Evolutionary conservation across 2,329 filamentous ascomycete genomes (phyloP), one percentile per base, ranked within the genome.

Genomic region (Cadophora sp.): DNA sequence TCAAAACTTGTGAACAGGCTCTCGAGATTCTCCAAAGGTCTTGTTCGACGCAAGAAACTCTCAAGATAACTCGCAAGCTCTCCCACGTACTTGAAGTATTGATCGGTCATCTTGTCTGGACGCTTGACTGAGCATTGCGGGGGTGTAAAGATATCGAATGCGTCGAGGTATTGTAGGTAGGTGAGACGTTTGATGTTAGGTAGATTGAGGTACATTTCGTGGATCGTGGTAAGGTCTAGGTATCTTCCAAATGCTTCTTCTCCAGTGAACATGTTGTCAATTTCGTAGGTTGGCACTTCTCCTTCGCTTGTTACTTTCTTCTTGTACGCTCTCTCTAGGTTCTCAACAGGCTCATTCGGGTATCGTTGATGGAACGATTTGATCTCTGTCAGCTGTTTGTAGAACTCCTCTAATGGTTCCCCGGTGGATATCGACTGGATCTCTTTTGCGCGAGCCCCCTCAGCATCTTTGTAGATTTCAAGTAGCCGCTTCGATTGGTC

Each of bases 241-340:
- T 93, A 99, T 74, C 93, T 91, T 53, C 96, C 96, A 76, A 92
- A 97, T 0, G 91, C 91, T 79, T 99, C 96, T 80, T 99, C 97
- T 70, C 96, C 96, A 0, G 94, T 97, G 80, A 99, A 99, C 83
- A 98, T 91, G 67, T 89, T 89, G 77, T 98, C 95, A 59, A 97
- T 90, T 63, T 94, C 88, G 53, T 87, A 88, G 4, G 86, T 84
- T 66, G 87, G 80, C 1, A 85, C 82, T 58, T 91, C 88, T 61
- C 89, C 87, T 72, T 91, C 90, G 53, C 89, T 89, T 14, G 85
- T 86, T 51, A 85, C 83, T 67, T 86, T 87, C 77, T 89, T 86
- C 56, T 94, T 93, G 83, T 99, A 99, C 43, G 94, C 92, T 73
- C 91, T 89, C 81, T 99, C 97, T 16, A 97, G 89, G 75, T 98